Evolutionary conservation across 2,329 filamentous ascomycete species (phyloP), one percentile per base, ranked within the genome.

Genomic region (Nothophoma quercina): DNA sequence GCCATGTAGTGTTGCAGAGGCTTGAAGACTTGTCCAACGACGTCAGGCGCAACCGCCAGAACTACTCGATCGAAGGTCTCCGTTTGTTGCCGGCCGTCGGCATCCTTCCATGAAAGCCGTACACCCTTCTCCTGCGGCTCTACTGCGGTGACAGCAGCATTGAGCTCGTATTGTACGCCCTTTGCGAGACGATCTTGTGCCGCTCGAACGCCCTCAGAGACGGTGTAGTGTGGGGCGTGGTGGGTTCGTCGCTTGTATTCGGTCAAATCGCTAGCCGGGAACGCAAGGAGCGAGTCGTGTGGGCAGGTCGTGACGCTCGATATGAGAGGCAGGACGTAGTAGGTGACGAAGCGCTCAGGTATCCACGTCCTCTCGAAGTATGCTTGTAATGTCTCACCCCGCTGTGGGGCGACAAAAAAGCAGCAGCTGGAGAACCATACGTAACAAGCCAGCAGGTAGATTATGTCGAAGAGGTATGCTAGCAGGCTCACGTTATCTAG

Each of bases 301-400:
- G 81, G 76, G 59, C 82, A 85, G 1, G 83, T 85, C 4, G 79
- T 78, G 6, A 85, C 80, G 51, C 78, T 78, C 41, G 82, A 80
- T 30, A 86, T 75, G 5, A 85, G 70, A 0, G 84, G 84, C 0
- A 85, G 68, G 7, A 86, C 63, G 59, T 85, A 85, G 26, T 77
- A 75, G 2, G 71, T 67, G 3, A 74, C 62, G 48, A 83, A 85
- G 22, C 77, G 75, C 5, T 65, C 68, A 0, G 83, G 82, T 1
- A 84, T 64, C 41, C 74, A 69, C 4, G 82, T 81, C n/a, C 83
- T 73, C n/a, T 66, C 48, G 5, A 83, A 60, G 55, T 86, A 86
- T 28, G 79, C 68, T 13, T 65, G 75, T 0, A 85, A 57, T 0
- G 80, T 76, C 58, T 86, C 83, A 16, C 66, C 63, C 3, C 28